Base-by-base conservation (phyloP, 164 flowering plant genomes). In the Annona cherimola region DNA sequence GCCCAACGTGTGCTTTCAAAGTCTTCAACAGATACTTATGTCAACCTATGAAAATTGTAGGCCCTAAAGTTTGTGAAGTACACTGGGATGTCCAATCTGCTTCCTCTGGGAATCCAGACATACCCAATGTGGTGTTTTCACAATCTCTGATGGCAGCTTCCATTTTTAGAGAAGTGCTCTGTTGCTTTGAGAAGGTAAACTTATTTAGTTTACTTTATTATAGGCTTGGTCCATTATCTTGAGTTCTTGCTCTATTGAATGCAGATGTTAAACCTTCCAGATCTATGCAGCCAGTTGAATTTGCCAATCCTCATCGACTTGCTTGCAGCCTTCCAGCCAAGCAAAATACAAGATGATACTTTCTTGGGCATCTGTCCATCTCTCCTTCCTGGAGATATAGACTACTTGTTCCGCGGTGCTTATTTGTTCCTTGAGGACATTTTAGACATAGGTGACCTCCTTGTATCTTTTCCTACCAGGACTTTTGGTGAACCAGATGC, bases 21-120 rank as follows among this genome's bases (percentile, higher is more conserved):
- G 35, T 26, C 35, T 26, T 26, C 35, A 26, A 35, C 20, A 59
- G 40, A 45, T 66, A 42, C 20, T 68, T 7, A 18, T 73, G 41
- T 73, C n/a, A 46, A n/a, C 14, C 40, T 61, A 19, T 35, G 43
- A 41, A n/a, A 63, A 57, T 64, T 78, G 75, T 54, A 93, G 96
- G 87, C 69, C 75, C 80, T 75, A 85, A 80, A 76, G 78, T 75
- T 55, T 91, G 92, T 76, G 74, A 84, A 77, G 85, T 81, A 42
- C 93, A 88, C 76, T 91, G 98, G 96, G 74, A 70, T 67, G 71
- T 54, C 74, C 87, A 85, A 45, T 88, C 86, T 79, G 70, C 79
- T 61, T 80, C 80, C 70, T 82, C 95, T 74, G 86, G 86, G 41
- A 87, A 86, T 74, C 93, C 92, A 43, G 83, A 83, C 66, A 78